Conservation (phyloP, 306 rosid genomes). For the Lupinus albus region DNA sequence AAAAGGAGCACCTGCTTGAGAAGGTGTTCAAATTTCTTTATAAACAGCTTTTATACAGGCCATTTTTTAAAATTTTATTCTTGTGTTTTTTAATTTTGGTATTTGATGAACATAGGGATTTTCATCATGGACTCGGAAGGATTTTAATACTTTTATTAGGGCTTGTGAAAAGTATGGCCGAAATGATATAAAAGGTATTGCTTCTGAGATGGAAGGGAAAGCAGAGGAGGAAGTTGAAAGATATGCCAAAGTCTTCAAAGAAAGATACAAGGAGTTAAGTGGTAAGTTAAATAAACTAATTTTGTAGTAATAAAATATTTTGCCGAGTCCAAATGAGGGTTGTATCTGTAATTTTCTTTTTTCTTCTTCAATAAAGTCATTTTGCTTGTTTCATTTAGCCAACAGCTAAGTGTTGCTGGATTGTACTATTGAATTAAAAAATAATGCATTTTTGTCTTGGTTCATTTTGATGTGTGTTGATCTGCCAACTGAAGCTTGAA, state of each 20-base stretch:
- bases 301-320: not conserved
- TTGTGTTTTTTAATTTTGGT: constrained; percentile 39
- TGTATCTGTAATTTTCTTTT: constrained; percentile 11
- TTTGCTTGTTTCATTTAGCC: constrained; percentile 25
- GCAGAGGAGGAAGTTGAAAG: constrained; percentile 94
- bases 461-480: not conserved
- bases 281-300: constrained; percentile 53
- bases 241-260: constrained; percentile 82
- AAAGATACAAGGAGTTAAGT: constrained; percentile 91
- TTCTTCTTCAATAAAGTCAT: constrained; percentile 2
- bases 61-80: constrained; percentile 22
- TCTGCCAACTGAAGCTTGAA: constrained; percentile 4
- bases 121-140: constrained; percentile 96
- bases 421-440: constrained; percentile 13
- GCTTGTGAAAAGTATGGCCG: constrained; percentile 99
- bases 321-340: not conserved
- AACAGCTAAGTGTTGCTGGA: constrained; percentile 1
- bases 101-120: constrained; percentile 69
- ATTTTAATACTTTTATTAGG: constrained; percentile 92
- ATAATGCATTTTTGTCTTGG: not conserved
- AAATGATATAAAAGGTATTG: constrained; percentile 75
- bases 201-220: constrained; percentile 97
- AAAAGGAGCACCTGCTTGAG: constrained; percentile 86
- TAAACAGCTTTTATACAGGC: constrained; percentile 15
- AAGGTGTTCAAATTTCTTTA: constrained; percentile 53